Evolutionary conservation across 1,284 basidiomycete species (phyloP).

Genomic region (Ceratorhiza oryzae-sativae): DNA sequence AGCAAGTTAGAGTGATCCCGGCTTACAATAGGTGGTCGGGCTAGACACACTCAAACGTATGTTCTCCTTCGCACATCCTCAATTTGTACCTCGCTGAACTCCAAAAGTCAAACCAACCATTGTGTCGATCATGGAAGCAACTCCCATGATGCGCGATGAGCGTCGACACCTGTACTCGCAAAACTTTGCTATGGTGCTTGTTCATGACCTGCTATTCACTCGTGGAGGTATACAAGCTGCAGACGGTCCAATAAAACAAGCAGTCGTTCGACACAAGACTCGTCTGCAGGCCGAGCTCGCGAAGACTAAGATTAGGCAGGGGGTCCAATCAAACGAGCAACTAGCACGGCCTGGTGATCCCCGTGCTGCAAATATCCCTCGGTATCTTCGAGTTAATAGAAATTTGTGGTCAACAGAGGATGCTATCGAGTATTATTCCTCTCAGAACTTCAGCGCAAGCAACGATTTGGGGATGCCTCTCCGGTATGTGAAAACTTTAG

Average conservation of each 20-base stretch:
- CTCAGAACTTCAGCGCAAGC: conserved; percentile 61
- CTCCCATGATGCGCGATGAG: conserved; percentile 76
- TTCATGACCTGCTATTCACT: conserved; percentile 85
- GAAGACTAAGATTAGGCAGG: conserved; percentile 81
- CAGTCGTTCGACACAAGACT: conserved; percentile 83
- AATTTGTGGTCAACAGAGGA: conserved; percentile 68
- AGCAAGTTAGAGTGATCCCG: background rate
- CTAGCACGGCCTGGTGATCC: conserved; percentile 67
- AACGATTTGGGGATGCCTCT: conserved; percentile 1
- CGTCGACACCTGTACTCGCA: conserved; percentile 71
- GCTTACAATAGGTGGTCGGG: background rate
- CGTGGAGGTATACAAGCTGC: conserved; percentile 81
- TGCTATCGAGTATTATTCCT: conserved; percentile 62
- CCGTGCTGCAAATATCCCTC: conserved; percentile 75
- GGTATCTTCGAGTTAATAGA: conserved; percentile 87
- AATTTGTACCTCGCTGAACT: background rate
- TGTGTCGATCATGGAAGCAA: conserved; percentile 65
- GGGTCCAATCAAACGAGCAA: conserved; percentile 69
- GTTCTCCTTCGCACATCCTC: conserved; percentile 48
- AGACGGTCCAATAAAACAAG: conserved; percentile 86
- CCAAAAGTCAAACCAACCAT: conserved; percentile 73
- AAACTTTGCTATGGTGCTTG: conserved; percentile 80
- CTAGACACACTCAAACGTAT: conserved; percentile 88
- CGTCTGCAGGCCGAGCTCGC: conserved; percentile 86
- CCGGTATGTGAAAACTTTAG: background rate